Base-by-base conservation (phyloP, 176 grass and related monocot genomes). In the Tuctoria greenei region DNA sequence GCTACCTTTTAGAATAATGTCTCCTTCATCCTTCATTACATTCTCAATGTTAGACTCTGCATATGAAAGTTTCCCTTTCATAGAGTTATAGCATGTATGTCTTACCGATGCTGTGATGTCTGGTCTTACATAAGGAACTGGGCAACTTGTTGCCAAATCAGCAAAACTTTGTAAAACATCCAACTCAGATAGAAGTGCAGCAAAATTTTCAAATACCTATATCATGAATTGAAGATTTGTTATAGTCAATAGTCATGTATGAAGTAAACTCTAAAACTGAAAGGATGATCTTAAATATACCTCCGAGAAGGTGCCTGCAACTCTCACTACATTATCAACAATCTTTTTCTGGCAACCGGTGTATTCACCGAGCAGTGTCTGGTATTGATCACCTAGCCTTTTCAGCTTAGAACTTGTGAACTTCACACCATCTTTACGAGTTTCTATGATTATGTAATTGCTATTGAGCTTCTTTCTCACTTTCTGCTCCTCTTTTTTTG, bases 401-500 rank as follows among this genome's bases (percentile, higher is more conserved):
- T 97, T 97, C 76, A 97, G 86, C 71, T 97, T 97, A 8, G 88
- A 78, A 71, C 86, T 90, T 67, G 94, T 89, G 59, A 97, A 97
- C 71, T 97, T 97, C 23, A 97, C 88, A 59, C 94, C 94, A 86
- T 97, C 94, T 86, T 97, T 97, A 69, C 94, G 88, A 42, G 94
- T 97, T 88, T 97, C 94, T 58, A 97, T 83, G 75, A 97, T 90
- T 76, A 97, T 86, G 72, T 97, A 97, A 61, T 81, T 74, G 43
- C 52, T 77, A 59, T 70, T 93, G 18, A 97, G 81, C 39, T 93
- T 97, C 84, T 91, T 97, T 76, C 94, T 97, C 34, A 93, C 81
- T 79, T 93, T 97, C 72, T 97, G 94, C 73, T 97, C 94, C 60
- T 97, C 94, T 91, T 97, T 97, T 78, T 97, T 97, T 64, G 94